These are phyloP conservation scores for Fusarium vanettenii DNA, from an alignment of 2,329 filamentous ascomycete species.

Conservation along the genomic window DNA sequence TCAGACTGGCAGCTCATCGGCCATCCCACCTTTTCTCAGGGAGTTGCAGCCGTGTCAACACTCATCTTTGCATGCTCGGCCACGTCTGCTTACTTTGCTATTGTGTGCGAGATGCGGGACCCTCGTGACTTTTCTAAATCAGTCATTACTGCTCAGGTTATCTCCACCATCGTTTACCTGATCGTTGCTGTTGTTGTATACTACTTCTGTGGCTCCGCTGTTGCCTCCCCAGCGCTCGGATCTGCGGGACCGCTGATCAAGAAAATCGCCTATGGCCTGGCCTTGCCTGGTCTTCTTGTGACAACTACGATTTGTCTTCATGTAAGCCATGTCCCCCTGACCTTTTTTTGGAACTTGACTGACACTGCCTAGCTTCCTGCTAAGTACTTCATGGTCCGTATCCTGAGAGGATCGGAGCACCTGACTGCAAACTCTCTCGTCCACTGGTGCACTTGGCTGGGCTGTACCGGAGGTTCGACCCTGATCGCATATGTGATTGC, in stretches of 20 bases:
- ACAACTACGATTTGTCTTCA: constrained; percentile 17
- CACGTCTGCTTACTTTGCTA: constrained; percentile 49
- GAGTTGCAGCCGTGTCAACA: constrained; percentile 46
- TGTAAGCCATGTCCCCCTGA: neutral
- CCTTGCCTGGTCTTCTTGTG: constrained; percentile 46
- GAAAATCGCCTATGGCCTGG: constrained; percentile 56
- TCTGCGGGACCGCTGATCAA: constrained; percentile 57
- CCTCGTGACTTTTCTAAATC: constrained; percentile 43
- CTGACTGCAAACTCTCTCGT: constrained; percentile 41
- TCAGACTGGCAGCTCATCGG: constrained; percentile 47
- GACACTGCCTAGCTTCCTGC: constrained; percentile 40
- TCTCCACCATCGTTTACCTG: constrained; percentile 48
- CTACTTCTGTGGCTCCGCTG: constrained; percentile 58
- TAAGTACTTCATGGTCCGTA: constrained; percentile 29
- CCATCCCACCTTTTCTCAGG: constrained; percentile 47
- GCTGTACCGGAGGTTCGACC: constrained; percentile 41
- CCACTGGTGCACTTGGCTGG: constrained; percentile 48
- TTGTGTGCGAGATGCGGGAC: constrained; percentile 48
- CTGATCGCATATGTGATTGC: constrained; percentile 16
- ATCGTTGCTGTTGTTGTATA: constrained; percentile 55
- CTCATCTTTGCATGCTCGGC: constrained; percentile 54
- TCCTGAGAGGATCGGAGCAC: constrained; percentile 46
- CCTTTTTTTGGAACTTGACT: neutral
- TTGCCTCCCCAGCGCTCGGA: constrained; percentile 59
- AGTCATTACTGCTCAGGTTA: constrained; percentile 41